Base-by-base conservation (phyloP, 2,329 filamentous ascomycete species). In the Shiraia bambusicola region DNA sequence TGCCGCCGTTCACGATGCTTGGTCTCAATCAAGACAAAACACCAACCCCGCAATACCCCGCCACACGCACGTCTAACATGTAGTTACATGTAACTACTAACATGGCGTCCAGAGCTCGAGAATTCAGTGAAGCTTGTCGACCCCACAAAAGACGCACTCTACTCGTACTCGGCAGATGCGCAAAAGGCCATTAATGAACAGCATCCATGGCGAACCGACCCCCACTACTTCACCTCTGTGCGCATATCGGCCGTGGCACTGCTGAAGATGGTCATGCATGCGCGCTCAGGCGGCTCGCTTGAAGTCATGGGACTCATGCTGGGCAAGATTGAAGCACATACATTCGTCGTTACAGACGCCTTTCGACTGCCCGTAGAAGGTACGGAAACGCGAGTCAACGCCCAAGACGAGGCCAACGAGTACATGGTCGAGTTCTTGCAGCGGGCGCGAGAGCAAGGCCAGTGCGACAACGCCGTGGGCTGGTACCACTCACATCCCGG, bases 261-360 rank as follows among this genome's bases (percentile, higher is more conserved):
- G 45, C 81, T 97, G 57, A 98, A 98, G 74, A 98, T 98, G 93
- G 89, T 94, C 52, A 97, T 96, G 88, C 93, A 98, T 69, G 93
- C 93, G 8, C 87, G 93, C n/a, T 91, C 89, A 0, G 93, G 93
- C 52, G 92, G 93, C 42, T 83, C 82, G 19, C 80, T 97, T 53
- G 93, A 98, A 74, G 81, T 98, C 59, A 98, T 98, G 93, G 93
- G 93, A 42, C 71, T 98, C 58, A 98, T 98, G 93, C 87, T 95
- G 65, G 93, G 93, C 49, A 95, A 95, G 69, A 86, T 95, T 35
- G 81, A 88, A 52, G 83, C 84, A 29, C 85, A 94, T 59, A 83
- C 87, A 1, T 88, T 98, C 61, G 82, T 98, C 54, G 86, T 98
- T 39, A 97, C 91, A 1, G 93, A 98, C 64, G 89, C 91, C 17